Conservation (phyloP, 129 eudicot species). For the Glebionis coronaria region DNA sequence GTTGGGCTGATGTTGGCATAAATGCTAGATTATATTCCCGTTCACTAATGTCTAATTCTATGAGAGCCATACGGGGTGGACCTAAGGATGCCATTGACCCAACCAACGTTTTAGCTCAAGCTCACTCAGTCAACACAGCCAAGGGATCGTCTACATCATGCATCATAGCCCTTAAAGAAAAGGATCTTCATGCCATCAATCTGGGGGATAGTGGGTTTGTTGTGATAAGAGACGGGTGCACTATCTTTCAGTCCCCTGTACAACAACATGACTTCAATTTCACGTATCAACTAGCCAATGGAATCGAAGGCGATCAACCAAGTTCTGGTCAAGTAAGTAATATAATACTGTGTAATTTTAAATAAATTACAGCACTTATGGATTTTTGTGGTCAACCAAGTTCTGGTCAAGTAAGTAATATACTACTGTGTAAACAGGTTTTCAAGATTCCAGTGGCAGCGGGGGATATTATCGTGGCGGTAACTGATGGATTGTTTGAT, state of each 20-base stretch:
- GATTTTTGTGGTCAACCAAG: background rate
- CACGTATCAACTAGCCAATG: slow-evolving; percentile 71
- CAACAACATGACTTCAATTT: slow-evolving; percentile 92
- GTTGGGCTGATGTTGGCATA: slow-evolving; percentile 92
- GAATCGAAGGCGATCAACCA: slow-evolving; percentile 68
- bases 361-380: background rate
- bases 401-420: too few relatives aligned
- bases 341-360: background rate
- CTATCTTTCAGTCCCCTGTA: slow-evolving; percentile 69
- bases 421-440: slow-evolving; percentile 57
- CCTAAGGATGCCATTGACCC: slow-evolving; percentile 68
- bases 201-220: slow-evolving; percentile 95
- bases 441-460: slow-evolving; percentile 58
- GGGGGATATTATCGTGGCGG: slow-evolving; percentile 88
- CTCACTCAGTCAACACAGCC: slow-evolving; percentile 59
- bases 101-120: slow-evolving; percentile 63
- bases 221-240: slow-evolving; percentile 69
- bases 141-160: slow-evolving; percentile 89
- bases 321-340: slow-evolving; percentile 83
- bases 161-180: slow-evolving; percentile 61
- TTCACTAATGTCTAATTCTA: slow-evolving; percentile 79
- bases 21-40: slow-evolving; percentile 87
- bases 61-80: slow-evolving; percentile 48
- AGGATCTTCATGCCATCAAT: slow-evolving; percentile 81
- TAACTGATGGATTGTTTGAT: slow-evolving; percentile 72